These are phyloP conservation scores for Ilyonectria sp. DNA, from an alignment of 2,329 filamentous ascomycete genomes.

Conservation along the genomic window DNA sequence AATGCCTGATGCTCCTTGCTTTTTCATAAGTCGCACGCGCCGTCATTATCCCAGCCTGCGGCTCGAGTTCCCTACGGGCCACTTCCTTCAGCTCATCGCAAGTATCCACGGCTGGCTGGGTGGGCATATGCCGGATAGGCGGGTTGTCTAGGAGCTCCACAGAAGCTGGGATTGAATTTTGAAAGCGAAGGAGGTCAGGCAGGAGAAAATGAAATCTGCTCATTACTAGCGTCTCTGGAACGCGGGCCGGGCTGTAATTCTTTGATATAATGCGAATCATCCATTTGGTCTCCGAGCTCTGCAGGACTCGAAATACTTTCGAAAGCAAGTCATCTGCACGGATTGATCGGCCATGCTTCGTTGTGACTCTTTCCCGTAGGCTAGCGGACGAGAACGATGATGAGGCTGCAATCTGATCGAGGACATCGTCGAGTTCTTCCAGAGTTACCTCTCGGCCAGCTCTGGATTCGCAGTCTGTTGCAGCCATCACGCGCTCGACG, in stretches of 20 bases:
- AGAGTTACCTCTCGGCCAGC: background rate
- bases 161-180: conserved; percentile 23
- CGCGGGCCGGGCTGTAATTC: conserved; percentile 12
- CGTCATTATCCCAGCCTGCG: conserved; percentile 6
- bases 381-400: background rate
- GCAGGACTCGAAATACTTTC: conserved; percentile 13
- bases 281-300: conserved; percentile 50
- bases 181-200: conserved; percentile 19
- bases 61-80: background rate
- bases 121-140: conserved; percentile 60
- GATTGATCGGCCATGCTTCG: background rate
- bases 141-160: conserved; percentile 81
- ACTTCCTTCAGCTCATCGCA: background rate
- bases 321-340: background rate
- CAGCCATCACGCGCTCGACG: conserved; percentile 35
- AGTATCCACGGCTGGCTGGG: background rate
- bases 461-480: conserved; percentile 23
- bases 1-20: conserved; percentile 7
- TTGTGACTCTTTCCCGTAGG: background rate
- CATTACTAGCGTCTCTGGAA: conserved; percentile 16
- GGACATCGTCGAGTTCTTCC: background rate
- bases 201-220: conserved; percentile 21
- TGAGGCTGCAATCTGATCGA: background rate
- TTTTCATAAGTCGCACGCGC: background rate
- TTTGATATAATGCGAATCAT: background rate